Conservation (phyloP, 345 rosid genomes). For the Corchorus capsularis region DNA sequence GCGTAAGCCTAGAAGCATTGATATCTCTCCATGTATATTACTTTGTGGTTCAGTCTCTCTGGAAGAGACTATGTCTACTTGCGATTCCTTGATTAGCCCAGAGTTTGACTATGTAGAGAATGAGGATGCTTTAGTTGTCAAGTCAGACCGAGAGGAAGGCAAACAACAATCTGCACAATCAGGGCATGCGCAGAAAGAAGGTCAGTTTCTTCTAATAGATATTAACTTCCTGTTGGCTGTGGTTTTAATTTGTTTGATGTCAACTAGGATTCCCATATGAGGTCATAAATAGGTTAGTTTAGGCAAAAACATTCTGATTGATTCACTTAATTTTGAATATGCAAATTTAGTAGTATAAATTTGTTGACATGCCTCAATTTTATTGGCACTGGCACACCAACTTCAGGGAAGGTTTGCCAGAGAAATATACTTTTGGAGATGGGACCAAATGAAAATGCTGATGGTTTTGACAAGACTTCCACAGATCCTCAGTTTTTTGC, state of each 20-base stretch:
- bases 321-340: background rate
- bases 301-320: background rate
- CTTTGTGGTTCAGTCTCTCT: conserved; percentile 23
- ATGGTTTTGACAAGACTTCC: conserved; percentile 24
- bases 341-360: background rate
- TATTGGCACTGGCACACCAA: background rate
- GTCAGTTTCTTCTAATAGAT: conserved; percentile 1
- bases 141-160: conserved; percentile 1
- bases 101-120: conserved; percentile 30
- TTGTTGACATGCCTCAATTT: background rate
- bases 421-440: conserved; percentile 10
- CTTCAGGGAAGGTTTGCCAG: conserved; percentile 20
- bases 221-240: background rate
- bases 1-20: conserved; percentile 1
- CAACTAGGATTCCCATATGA: background rate
- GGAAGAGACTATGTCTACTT: conserved; percentile 37
- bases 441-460: conserved; percentile 24
- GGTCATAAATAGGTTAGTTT: conserved; percentile 29
- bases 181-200: background rate
- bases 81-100: conserved; percentile 31
- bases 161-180: conserved; percentile 7
- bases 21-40: conserved; percentile 8
- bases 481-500: conserved; percentile 42
- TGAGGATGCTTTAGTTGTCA: conserved; percentile 15
- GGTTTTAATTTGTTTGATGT: background rate